phyloP scores from a whole-genome alignment of 2,329 filamentous ascomycete species.

The Xylaria sp. region DNA sequence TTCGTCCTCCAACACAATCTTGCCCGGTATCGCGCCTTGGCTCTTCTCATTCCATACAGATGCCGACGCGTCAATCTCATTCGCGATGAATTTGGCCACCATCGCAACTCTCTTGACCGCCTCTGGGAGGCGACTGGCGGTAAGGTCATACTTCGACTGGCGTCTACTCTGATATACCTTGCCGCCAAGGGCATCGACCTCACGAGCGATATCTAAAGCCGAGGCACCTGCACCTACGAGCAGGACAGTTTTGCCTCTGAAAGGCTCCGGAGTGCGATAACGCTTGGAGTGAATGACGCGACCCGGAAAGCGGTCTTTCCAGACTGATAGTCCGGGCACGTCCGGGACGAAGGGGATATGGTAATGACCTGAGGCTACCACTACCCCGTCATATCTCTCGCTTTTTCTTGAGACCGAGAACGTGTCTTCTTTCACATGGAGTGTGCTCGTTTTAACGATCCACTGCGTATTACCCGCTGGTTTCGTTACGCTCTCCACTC shows the following conservation, averaged over 20 bases:
- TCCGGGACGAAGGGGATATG: slow-evolving; percentile 70
- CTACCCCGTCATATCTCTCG: slow-evolving; percentile 69
- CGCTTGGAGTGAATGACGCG: slow-evolving; percentile 75
- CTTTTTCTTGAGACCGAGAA: slow-evolving; percentile 46
- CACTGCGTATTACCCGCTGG: slow-evolving; percentile 55
- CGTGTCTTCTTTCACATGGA: slow-evolving; percentile 46
- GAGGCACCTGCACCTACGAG: slow-evolving; percentile 64
- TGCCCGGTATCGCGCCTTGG: slow-evolving; percentile 58
- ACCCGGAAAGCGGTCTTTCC: slow-evolving; percentile 64
- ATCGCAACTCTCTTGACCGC: slow-evolving; percentile 64
- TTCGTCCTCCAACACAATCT: slow-evolving; percentile 64
- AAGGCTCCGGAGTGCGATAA: slow-evolving; percentile 71
- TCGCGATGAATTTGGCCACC: slow-evolving; percentile 56
- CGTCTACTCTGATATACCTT: slow-evolving; percentile 64
- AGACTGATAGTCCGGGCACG: slow-evolving; percentile 66
- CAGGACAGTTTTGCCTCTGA: slow-evolving; percentile 62
- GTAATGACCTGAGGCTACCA: slow-evolving; percentile 75
- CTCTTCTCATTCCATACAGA: slow-evolving; percentile 26
- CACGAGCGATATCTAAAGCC: slow-evolving; percentile 55
- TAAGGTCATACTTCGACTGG: slow-evolving; percentile 69
- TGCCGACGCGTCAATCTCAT: slow-evolving; percentile 47
- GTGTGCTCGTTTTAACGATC: slow-evolving; percentile 60
- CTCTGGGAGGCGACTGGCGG: slow-evolving; percentile 62
- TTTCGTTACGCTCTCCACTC: slow-evolving; percentile 65
- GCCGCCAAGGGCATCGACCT: slow-evolving; percentile 52